Conservation (phyloP, 2,329 filamentous ascomycete species). For the Venturia aucupariae region DNA sequence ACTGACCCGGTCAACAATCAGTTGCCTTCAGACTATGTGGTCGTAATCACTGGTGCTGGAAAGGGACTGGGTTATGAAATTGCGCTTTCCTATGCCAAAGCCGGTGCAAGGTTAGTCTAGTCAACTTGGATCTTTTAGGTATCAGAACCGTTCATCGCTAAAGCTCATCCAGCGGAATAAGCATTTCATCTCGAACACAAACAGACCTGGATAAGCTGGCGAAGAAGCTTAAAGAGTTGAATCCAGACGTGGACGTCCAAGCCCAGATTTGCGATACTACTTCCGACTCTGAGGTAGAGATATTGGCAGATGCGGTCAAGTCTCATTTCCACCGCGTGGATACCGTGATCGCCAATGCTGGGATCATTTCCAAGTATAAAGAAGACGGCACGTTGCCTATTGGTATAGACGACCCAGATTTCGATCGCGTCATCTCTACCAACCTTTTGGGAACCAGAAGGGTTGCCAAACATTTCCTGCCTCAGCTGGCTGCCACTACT, state of each 20-base stretch:
- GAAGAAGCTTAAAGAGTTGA: slow-evolving; percentile 6
- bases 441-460: slow-evolving; percentile 13
- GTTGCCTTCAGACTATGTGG: slow-evolving; percentile 19
- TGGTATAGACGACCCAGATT: slow-evolving; percentile 16
- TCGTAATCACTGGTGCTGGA: slow-evolving; percentile 27
- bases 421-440: slow-evolving; percentile 15
- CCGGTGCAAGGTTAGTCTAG: slow-evolving; percentile 18
- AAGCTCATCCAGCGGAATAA: slow-evolving; percentile 15
- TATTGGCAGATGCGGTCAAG: slow-evolving; percentile 11
- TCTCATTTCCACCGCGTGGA: slow-evolving; percentile 14
- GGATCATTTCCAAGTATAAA: slow-evolving; percentile 15
- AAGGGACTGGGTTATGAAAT: slow-evolving; percentile 26
- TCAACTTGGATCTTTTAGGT: no score
- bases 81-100: slow-evolving; percentile 24
- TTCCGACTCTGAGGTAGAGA: slow-evolving; percentile 14
- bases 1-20: slow-evolving; percentile 18
- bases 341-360: slow-evolving; percentile 15
- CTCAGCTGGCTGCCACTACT: slow-evolving; percentile 14
- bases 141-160: not conserved
- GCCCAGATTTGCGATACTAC: slow-evolving; percentile 14
- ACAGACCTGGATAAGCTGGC: slow-evolving; percentile 14
- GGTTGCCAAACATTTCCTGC: slow-evolving; percentile 15
- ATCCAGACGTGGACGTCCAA: slow-evolving; percentile 14
- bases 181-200: slow-evolving; percentile 21
- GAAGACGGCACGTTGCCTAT: slow-evolving; percentile 7